Evolutionary conservation across 345 rosid genomes (phyloP), one percentile per base, ranked within the genome.

Genomic region (Acer campestre): DNA sequence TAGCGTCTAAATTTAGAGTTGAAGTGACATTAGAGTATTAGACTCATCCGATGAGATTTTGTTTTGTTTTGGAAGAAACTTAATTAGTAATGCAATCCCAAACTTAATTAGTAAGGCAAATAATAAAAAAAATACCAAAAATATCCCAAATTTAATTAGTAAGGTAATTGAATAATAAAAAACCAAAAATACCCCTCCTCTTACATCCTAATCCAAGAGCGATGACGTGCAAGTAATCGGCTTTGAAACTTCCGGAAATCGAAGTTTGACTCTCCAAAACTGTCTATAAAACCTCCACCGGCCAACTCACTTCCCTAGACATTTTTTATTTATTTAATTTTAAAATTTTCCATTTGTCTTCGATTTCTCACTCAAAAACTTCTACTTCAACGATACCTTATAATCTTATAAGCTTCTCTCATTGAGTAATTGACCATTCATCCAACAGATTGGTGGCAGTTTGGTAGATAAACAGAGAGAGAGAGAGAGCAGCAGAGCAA

Each of bases 201-300:
- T 5, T 7, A 67, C 44, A n/a, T 42, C 6, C 12, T 42, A 67
- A 48, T 23, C 5, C 8, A 20, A 0, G 1, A 17, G 27, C 63
- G 13, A 20, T 59, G 18, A 51, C 61, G 74, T 70, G 42, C 20
- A 77, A 59, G 67, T 1, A 69, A 70, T 12, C 31, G 10, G 62
- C 73, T 75, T 56, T 75, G 82, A 69, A 80, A 63, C n/a, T 75
- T 75, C 76, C 71, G 75, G 62, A 53, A 5, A n/a, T 22, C 31
- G 42, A 1, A 35, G 38, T 16, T 8, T 72, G 23, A n/a, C 48
- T 51, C 66, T 58, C 20, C 38, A 14, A 27, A 1, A 1, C 7
- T 3, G 31, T 6, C 17, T 51, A 48, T 29, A 3, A 51, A 55
- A 31, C 11, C 18, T 14, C 27, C 18, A 42, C 62, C 63, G 9